Conservation (phyloP, 2,329 filamentous ascomycete species). For the Aspergillus tubingensis region DNA sequence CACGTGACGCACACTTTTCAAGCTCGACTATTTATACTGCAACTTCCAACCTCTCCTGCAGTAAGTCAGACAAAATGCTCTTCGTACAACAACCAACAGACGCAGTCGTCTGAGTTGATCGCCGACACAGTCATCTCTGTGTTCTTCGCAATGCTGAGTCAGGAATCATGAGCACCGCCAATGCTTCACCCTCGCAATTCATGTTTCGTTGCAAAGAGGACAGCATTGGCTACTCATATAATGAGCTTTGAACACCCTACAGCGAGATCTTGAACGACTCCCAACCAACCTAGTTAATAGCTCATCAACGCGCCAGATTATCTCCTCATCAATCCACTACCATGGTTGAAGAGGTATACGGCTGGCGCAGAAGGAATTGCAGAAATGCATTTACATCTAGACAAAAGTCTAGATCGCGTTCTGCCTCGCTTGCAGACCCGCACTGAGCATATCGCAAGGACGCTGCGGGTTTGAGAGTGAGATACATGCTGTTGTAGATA, state of each 20-base stretch:
- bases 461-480: conserved; percentile 46
- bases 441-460: conserved; percentile 36
- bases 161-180: no score
- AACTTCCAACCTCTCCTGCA: conserved; percentile 10
- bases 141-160: no score
- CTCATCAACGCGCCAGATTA: conserved; percentile 76
- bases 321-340: conserved; percentile 68
- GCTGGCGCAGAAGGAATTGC: conserved; percentile 77
- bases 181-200: no score
- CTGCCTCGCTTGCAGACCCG: conserved; percentile 47
- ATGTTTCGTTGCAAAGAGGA: no score
- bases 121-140: no score
- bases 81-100: background rate
- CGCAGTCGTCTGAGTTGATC: background rate
- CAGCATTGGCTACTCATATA: no score
- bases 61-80: background rate
- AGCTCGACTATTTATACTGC: conserved; percentile 23
- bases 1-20: conserved; percentile 34
- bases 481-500: conserved; percentile 31
- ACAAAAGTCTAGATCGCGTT: conserved; percentile 22
- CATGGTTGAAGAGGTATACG: conserved; percentile 87
- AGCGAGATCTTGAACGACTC: no score
- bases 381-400: conserved; percentile 20
- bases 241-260: no score
- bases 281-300: no score